Evolutionary conservation across 495 filamentous ascomycete genomes (phyloP), one percentile per base, ranked within the genome.

Genomic region (Evernia prunastri): DNA sequence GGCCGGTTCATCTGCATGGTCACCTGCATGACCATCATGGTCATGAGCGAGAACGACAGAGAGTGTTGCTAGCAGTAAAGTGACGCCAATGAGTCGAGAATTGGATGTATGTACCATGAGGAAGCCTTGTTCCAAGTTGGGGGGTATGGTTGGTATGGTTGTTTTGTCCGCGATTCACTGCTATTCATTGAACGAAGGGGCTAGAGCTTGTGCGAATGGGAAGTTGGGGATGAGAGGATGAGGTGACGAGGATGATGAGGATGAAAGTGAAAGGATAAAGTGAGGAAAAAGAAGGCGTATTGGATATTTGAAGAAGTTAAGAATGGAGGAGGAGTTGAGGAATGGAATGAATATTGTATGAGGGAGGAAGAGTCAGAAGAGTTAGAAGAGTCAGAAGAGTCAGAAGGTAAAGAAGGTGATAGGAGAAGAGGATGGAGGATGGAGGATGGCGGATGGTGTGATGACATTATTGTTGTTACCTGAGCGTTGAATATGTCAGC

Each of bases 91-190:
- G 39, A 29, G 49, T 60, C 31, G 33, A 37, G 56, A n/a, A 39
- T 36, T 58, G 65, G 58, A 40, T 47, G 29, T 60, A 45, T 68
- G 42, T 63, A 72, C 72, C 71, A 75, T 69, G 49, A 47, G 54
- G 66, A 3, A 33, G 3, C 33, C 20, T 25, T 17, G 7, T n/a
- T 4, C 36, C 27, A 0, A 25, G 0, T 33, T 31, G n/a, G n/a
- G n/a, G n/a, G n/a, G n/a, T n/a, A n/a, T n/a, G n/a, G 13, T 53
- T 18, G 27, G 17, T 53, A 29, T 53, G 15, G 4, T 31, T 53
- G 49, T 53, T 53, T 31, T 11, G 10, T 49, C 23, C 11, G 12
- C 15, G 23, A 27, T 49, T 15, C 45, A 12, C 45, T 25, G 23
- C 23, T 27, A 15, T 27, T 49, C 12, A 23, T 13, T 31, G 25